Evolutionary conservation across 345 rosid species (phyloP).

Genomic region (Rhizophora mangle): DNA sequence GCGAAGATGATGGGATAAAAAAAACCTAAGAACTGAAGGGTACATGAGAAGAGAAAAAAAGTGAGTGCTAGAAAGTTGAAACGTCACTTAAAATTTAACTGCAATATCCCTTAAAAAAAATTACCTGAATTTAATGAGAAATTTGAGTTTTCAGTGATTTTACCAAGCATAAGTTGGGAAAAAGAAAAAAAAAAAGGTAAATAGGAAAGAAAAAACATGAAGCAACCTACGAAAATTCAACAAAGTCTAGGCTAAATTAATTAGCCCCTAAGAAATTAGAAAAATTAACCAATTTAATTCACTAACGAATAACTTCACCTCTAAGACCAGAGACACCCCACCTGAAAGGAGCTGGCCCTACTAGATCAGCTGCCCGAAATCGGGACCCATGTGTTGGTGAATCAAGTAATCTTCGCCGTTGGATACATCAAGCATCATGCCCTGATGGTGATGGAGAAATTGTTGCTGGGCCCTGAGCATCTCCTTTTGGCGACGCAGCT

Average conservation of each 20-base stretch:
- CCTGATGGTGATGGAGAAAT: constrained; percentile 46
- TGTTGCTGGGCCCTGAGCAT: constrained; percentile 13
- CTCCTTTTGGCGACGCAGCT: constrained; percentile 39
- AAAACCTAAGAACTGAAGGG: too few species aligned
- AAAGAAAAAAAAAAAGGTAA: neutral
- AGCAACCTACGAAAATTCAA: constrained; percentile 22
- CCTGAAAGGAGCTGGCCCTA: constrained; percentile 4
- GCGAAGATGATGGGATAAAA: too few species aligned
- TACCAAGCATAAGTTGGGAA: constrained; percentile 11
- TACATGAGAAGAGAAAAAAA: too few species aligned
- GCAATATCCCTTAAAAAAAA: neutral
- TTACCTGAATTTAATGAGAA: constrained; percentile 21
- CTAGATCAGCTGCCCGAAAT: constrained; percentile 69
- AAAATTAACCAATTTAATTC: constrained; percentile 16
- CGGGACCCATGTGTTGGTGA: constrained; percentile 82
- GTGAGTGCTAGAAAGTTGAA: too few species aligned
- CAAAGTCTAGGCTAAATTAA: constrained; percentile 20
- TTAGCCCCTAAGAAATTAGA: constrained; percentile 21
- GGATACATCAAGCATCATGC: constrained; percentile 58
- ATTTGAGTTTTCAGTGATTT: constrained; percentile 18
- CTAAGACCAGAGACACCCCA: constrained; percentile 16
- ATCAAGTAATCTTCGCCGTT: constrained; percentile 82
- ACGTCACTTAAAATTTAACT: too few species aligned
- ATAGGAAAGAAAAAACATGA: neutral
- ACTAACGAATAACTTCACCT: constrained; percentile 25